Evolutionary conservation across 805 yeast genomes (phyloP).

Genomic region (Pichia deserticola): DNA sequence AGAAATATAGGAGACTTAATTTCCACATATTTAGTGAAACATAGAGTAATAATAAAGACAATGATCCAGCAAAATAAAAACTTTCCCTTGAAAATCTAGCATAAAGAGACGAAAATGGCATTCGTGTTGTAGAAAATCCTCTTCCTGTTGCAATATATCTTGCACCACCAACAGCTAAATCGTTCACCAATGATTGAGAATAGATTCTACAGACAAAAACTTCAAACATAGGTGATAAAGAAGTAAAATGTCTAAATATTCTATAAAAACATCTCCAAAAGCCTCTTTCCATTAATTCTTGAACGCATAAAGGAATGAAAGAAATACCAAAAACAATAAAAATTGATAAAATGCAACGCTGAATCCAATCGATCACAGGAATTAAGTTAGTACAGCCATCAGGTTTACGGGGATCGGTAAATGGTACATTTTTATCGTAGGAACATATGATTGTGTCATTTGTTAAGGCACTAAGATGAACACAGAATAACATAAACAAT

Average conservation of each 20-base stretch:
- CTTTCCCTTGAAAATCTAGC: constrained; percentile 64
- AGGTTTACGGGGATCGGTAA: constrained; percentile 57
- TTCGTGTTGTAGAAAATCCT: constrained; percentile 71
- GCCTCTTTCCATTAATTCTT: constrained; percentile 72
- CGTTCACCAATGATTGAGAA: constrained; percentile 60
- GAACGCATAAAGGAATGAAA: constrained; percentile 67
- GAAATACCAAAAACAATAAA: constrained; percentile 69
- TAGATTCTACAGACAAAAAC: constrained; percentile 73
- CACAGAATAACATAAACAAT: constrained; percentile 48
- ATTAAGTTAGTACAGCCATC: constrained; percentile 63
- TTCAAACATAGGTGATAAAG: constrained; percentile 72
- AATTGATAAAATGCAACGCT: constrained; percentile 65
- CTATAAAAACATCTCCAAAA: constrained; percentile 60
- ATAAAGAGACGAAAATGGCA: constrained; percentile 57
- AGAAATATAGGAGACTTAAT: constrained; percentile 53
- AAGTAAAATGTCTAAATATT: constrained; percentile 56
- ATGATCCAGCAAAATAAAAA: constrained; percentile 53
- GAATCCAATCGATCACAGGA: constrained; percentile 70
- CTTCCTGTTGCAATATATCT: constrained; percentile 77
- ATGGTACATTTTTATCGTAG: constrained; percentile 49
- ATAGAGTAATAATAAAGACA: constrained; percentile 45
- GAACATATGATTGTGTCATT: constrained; percentile 56
- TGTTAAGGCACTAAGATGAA: constrained; percentile 58
- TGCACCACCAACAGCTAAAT: constrained; percentile 73
- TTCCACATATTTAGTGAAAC: constrained; percentile 60